Conservation (phyloP, 2,329 filamentous ascomycete genomes). For the Diaporthe citri region DNA sequence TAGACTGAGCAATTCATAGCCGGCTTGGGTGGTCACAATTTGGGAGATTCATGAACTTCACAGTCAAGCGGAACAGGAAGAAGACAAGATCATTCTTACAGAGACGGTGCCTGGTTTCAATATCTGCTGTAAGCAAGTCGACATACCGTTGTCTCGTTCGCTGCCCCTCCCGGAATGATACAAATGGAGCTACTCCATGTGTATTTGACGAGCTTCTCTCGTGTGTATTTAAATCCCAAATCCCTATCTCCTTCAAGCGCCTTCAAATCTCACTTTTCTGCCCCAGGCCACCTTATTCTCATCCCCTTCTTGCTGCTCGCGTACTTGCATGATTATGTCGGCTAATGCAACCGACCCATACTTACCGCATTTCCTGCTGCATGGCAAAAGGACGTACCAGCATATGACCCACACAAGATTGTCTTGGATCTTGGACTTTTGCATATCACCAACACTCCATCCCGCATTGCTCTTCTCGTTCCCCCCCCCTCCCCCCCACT, state of each 20-base stretch:
- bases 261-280: too few relatives aligned
- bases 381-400: neutral
- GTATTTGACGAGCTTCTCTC: too few relatives aligned
- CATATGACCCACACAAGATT: neutral
- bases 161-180: too few relatives aligned
- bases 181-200: too few relatives aligned
- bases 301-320: neutral
- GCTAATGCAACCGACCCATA: neutral
- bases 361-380: neutral
- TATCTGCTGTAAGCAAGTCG: too few relatives aligned
- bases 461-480: neutral
- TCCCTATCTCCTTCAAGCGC: too few relatives aligned
- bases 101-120: too few relatives aligned
- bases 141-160: too few relatives aligned
- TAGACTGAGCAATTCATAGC: neutral
- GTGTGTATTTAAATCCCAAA: too few relatives aligned
- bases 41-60: neutral
- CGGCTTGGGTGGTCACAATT: neutral
- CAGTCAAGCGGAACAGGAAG: too few relatives aligned
- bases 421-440: neutral
- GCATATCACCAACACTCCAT: neutral
- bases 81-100: too few relatives aligned
- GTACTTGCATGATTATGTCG: neutral
- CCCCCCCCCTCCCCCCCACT: neutral
- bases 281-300: too few relatives aligned